A percentile compares a stretch with the other conserved stretches of the same genome.
These are phyloP conservation scores for Ochetophila trinervis DNA, from an alignment of 306 rosid species.

Conservation along the genomic window DNA sequence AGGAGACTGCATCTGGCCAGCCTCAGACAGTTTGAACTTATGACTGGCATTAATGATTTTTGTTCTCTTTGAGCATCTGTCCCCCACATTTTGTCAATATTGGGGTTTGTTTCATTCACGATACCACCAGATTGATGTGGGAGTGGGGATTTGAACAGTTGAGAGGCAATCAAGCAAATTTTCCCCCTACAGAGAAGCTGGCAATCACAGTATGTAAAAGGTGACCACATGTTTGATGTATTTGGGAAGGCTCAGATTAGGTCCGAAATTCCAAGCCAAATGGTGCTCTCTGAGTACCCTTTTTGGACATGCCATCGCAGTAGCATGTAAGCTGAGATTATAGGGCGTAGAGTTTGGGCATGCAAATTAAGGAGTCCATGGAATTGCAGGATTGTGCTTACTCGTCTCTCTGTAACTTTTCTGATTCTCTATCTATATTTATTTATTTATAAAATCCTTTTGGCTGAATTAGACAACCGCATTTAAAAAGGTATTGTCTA, in stretches of 20 bases:
- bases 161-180: conserved; percentile 16
- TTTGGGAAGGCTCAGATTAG: background rate
- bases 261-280: background rate
- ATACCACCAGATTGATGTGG: conserved; percentile 24
- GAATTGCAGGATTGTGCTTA: too few species aligned
- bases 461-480: too few species aligned
- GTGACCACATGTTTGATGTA: conserved; percentile 14
- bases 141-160: conserved; percentile 37
- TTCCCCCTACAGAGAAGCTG: conserved; percentile 35
- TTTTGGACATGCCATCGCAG: background rate
- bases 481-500: too few species aligned
- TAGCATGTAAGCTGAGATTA: background rate
- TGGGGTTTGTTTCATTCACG: conserved; percentile 23
- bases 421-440: too few species aligned
- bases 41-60: conserved; percentile 4
- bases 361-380: background rate
- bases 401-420: too few species aligned
- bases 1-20: conserved; percentile 46
- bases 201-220: conserved; percentile 18
- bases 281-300: background rate
- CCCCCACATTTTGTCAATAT: conserved; percentile 20
- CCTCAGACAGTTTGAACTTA: conserved; percentile 33
- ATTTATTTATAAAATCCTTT: too few species aligned
- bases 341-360: background rate
- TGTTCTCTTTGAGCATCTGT: conserved; percentile 8